Percentiles rank a stretch among this genome's conserved stretches.
Evolutionary conservation across 306 rosid genomes (phyloP).

Genomic region (Albizia julibrissin): DNA sequence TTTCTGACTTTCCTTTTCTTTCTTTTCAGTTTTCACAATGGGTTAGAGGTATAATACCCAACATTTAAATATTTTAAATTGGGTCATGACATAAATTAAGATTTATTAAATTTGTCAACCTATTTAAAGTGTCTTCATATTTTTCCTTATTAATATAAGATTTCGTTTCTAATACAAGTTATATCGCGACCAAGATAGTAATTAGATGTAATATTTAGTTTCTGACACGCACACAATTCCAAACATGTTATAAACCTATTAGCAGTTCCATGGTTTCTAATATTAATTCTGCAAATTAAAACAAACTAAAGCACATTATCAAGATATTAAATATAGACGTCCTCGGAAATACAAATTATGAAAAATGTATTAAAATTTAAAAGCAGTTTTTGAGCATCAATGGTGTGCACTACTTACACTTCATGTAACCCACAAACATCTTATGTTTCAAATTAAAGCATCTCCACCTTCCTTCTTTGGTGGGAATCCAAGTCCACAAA

Average conservation of each 20-base stretch:
- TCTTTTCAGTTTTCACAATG: no score
- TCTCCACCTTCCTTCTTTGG: neutral
- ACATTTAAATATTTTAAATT: no score
- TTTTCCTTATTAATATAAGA: no score
- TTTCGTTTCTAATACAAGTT: no score
- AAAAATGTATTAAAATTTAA: neutral
- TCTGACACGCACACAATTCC: neutral
- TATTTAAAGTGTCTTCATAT: no score
- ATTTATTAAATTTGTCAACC: no score
- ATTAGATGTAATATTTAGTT: no score
- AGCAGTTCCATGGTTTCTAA: slow-evolving; percentile 10
- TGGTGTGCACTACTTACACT: neutral
- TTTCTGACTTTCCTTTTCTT: no score
- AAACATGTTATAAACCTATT: neutral
- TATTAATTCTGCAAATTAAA: neutral
- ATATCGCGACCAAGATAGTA: no score
- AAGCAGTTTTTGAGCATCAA: neutral
- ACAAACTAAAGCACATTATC: neutral
- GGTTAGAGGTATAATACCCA: no score
- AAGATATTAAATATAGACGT: neutral
- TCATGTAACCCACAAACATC: neutral
- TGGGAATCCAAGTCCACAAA: neutral
- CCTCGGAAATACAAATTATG: neutral
- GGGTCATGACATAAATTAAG: no score
- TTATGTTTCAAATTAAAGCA: neutral